Evolutionary conservation across 2,329 filamentous ascomycete genomes (phyloP).

Genomic region (Stromatinia cepivora): DNA sequence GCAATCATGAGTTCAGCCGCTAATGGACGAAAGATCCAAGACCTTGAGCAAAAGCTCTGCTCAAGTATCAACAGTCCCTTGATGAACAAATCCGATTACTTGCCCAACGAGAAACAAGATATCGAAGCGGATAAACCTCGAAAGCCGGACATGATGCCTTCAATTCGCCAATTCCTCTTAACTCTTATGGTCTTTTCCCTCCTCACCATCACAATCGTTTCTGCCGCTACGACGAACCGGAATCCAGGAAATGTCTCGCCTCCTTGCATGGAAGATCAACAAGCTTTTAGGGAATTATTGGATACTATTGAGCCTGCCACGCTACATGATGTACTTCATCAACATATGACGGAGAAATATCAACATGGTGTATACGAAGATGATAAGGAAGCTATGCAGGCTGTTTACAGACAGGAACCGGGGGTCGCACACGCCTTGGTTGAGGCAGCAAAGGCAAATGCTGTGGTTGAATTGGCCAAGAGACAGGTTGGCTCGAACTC

Average conservation of each 20-base stretch:
- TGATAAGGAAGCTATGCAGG: slow-evolving; percentile 63
- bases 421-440: slow-evolving; percentile 62
- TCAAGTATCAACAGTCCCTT: background rate
- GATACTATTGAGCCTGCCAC: slow-evolving; percentile 57
- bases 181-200: slow-evolving; percentile 40
- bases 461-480: slow-evolving; percentile 52
- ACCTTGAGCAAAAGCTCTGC: slow-evolving; percentile 24
- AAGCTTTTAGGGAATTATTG: slow-evolving; percentile 55
- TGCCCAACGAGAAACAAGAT: slow-evolving; percentile 21
- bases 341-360: slow-evolving; percentile 62
- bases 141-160: slow-evolving; percentile 43
- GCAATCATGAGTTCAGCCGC: slow-evolving; percentile 27
- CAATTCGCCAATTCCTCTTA: slow-evolving; percentile 43
- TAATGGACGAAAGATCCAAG: slow-evolving; percentile 29
- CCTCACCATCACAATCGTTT: slow-evolving; percentile 43
- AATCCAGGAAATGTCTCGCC: slow-evolving; percentile 20
- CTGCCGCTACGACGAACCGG: slow-evolving; percentile 37
- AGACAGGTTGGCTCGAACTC: slow-evolving; percentile 48
- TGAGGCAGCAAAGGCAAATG: slow-evolving; percentile 51
- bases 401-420: slow-evolving; percentile 60
- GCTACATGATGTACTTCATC: slow-evolving; percentile 66
- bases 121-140: slow-evolving; percentile 19
- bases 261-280: slow-evolving; percentile 31
- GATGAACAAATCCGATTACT: slow-evolving; percentile 7
- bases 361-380: slow-evolving; percentile 68